Evolutionary conservation across 2,329 filamentous ascomycete genomes (phyloP).

Genomic region (Elsinoe ampelina): DNA sequence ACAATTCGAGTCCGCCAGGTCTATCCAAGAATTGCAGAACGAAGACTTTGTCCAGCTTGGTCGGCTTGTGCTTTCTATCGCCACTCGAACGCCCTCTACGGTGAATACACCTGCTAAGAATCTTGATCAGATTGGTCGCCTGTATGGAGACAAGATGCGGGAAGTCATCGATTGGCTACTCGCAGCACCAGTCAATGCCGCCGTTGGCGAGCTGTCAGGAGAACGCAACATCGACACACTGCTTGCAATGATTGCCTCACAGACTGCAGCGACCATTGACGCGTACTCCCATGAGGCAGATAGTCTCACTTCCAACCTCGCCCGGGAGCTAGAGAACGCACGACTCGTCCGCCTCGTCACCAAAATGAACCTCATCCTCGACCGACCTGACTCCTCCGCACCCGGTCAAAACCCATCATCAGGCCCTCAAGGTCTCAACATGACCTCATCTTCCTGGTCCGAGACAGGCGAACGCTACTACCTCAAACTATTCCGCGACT

Average conservation of each 20-base stretch:
- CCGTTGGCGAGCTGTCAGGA: slow-evolving; percentile 20
- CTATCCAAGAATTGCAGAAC: slow-evolving; percentile 68
- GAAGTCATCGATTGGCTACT: slow-evolving; percentile 78
- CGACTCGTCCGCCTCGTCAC: slow-evolving; percentile 68
- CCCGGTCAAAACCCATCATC: slow-evolving; percentile 44
- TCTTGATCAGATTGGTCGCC: slow-evolving; percentile 66
- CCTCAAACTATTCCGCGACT: slow-evolving; percentile 91
- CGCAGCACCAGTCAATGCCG: slow-evolving; percentile 40
- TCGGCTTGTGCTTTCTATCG: slow-evolving; percentile 71
- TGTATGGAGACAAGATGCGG: slow-evolving; percentile 68
- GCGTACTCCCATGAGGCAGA: slow-evolving; percentile 72
- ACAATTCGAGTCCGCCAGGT: slow-evolving; percentile 62
- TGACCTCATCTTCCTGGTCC: slow-evolving; percentile 53
- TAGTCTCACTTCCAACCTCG: slow-evolving; percentile 60
- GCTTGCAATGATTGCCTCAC: slow-evolving; percentile 65
- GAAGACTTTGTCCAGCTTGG: slow-evolving; percentile 83
- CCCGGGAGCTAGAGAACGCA: slow-evolving; percentile 80
- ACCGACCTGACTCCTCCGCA: slow-evolving; percentile 69
- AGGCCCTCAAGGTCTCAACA: slow-evolving; percentile 22
- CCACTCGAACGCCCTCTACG: slow-evolving; percentile 46
- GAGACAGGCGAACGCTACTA: slow-evolving; percentile 89
- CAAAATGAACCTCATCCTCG: slow-evolving; percentile 82
- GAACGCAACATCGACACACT: slow-evolving; percentile 72
- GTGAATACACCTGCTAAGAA: slow-evolving; percentile 54
- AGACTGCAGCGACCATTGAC: slow-evolving; percentile 67